A percentile compares a stretch with the other conserved stretches of the same genome.
Conservation (phyloP, 805 yeast species). For the Lipomyces sp. region DNA sequence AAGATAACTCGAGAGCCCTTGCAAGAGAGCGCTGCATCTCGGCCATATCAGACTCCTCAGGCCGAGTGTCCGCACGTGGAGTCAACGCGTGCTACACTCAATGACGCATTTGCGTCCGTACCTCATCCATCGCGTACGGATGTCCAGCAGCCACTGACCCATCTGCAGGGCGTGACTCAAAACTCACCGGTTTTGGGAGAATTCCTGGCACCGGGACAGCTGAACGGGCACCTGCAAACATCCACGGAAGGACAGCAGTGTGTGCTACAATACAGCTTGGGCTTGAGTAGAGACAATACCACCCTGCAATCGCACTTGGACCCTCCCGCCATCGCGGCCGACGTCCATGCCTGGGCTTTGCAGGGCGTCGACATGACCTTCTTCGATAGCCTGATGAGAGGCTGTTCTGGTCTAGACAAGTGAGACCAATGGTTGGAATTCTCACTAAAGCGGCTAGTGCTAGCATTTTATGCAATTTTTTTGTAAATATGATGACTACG, state of each 20-base stretch:
- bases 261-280: background rate
- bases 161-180: background rate
- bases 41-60: background rate
- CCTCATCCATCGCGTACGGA: background rate
- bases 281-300: background rate
- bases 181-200: background rate
- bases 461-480: background rate
- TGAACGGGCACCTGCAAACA: no score
- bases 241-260: background rate
- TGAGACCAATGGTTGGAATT: background rate
- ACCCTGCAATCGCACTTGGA: background rate
- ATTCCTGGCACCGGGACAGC: background rate
- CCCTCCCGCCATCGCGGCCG: background rate
- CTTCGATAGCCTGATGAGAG: conserved; percentile 5
- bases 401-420: background rate
- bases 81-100: background rate
- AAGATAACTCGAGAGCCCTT: background rate
- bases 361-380: conserved; percentile 10
- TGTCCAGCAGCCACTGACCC: background rate
- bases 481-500: background rate
- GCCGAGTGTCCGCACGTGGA: background rate
- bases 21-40: background rate
- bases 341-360: conserved; percentile 6
- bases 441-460: background rate
- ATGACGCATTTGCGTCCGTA: background rate